These are phyloP conservation scores for Mycena maculata DNA, from an alignment of 768 basidiomycete species.

Conservation along the genomic window DNA sequence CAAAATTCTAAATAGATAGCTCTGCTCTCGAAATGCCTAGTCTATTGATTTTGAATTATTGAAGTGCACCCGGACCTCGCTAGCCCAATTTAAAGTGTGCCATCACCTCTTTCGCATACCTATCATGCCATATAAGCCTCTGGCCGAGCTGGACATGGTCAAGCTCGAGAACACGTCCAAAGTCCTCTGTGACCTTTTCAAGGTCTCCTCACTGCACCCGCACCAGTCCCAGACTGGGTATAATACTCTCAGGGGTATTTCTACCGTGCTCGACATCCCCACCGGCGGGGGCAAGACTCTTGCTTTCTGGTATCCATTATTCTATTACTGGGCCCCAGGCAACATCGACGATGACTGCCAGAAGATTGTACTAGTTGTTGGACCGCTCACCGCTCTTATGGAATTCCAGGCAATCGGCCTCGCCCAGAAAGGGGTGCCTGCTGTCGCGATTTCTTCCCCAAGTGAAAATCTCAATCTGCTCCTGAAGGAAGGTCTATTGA, in stretches of 20 bases:
- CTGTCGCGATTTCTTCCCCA: background rate
- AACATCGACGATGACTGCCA: no score
- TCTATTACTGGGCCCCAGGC: no score
- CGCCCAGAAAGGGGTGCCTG: conserved; percentile 7
- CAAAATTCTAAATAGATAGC: no score
- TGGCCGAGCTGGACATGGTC: background rate
- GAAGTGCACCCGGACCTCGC: no score
- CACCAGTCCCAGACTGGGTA: conserved; percentile 22
- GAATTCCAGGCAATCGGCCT: conserved; percentile 14
- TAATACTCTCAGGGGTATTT: conserved; percentile 20
- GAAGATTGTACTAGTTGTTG: no score
- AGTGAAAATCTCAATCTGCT: background rate
- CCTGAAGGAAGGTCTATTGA: background rate
- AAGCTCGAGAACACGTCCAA: background rate
- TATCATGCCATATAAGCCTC: conserved; percentile 16
- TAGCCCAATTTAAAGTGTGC: no score
- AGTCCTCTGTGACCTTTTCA: conserved; percentile 1
- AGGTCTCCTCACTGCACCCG: conserved; percentile 2
- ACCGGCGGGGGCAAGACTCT: conserved; percentile 34
- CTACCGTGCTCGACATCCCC: conserved; percentile 24
- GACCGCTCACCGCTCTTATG: no score
- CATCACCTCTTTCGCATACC: no score
- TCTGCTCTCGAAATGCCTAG: no score
- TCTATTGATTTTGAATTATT: no score
- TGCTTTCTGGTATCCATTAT: conserved; percentile 33